Evolutionary conservation across 2,329 filamentous ascomycete genomes (phyloP), one percentile per base, ranked within the genome.

Genomic region (Aspergillus unguis): DNA sequence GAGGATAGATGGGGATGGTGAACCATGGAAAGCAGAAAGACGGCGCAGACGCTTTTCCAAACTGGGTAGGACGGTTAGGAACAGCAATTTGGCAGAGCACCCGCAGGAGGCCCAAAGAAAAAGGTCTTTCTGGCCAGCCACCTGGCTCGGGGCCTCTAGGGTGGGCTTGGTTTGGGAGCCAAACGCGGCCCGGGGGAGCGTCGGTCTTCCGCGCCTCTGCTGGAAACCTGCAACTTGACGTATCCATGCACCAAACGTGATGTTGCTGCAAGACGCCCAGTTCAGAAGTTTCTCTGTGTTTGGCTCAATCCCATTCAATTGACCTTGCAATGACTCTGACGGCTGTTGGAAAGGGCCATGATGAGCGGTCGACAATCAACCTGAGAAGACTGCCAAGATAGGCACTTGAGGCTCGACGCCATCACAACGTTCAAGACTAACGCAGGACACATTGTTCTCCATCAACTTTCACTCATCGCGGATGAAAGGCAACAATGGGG

Each of bases 11-110:
- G 46, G 51, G 57, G 55, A 53, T 58, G 48, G 47, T 69, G 67
- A 72, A 72, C 69, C 70, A 70, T 72, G 69, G 70, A 67, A 71
- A 40, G 62, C 65, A 57, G 67, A 50, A 58, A 60, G 67, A 68
- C 69, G 66, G 69, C 58, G 60, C 52, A 55, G 56, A 62, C 65
- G 57, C 53, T 58, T 58, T 64, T 58, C 57, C 38, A 53, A 52
- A 55, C 48, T 42, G 54, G 58, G 51, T 53, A 48, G 44, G 46
- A 52, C 31, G 32, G 35, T 35, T 53, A 58, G 59, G 58, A 57
- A 59, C 56, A 53, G 29, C 41, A 46, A 32, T 35, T 53, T 59
- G 59, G 58, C 55, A 59, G 55, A 53, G 29, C 41, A 46, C 29
- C 58, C 55, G 51, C 41, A 51, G 50, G 46, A 56, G 50, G 37